A percentile compares a stretch with the other conserved stretches of the same genome.
Conservation (phyloP, 176 grass and related monocot genomes). For the Bothriochloa decipiens region DNA sequence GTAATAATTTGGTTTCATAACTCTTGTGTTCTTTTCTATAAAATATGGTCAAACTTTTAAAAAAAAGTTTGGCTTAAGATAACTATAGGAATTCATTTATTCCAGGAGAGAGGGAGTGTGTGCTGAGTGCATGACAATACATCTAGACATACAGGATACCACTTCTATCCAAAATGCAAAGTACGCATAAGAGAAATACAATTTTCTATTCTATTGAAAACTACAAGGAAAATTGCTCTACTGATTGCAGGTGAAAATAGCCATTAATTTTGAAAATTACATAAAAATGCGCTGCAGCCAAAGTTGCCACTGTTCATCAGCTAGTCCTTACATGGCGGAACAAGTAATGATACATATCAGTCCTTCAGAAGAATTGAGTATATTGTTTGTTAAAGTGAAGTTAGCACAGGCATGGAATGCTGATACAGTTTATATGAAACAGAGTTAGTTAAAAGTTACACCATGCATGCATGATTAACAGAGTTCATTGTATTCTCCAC, state of each 20-base stretch:
- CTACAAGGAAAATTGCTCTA: background rate
- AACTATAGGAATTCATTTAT: background rate
- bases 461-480: background rate
- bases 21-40: background rate
- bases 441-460: background rate
- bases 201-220: background rate
- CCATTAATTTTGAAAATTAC: background rate
- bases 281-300: background rate
- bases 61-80: background rate
- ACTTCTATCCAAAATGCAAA: conserved; percentile 1
- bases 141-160: background rate
- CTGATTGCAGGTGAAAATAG: background rate
- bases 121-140: background rate
- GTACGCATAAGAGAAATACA: background rate
- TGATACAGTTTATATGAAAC: background rate
- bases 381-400: background rate
- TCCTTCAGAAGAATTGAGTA: background rate
- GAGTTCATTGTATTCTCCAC: background rate
- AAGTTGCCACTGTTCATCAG: background rate
- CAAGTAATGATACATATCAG: background rate
- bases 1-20: no score
- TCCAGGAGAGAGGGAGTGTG: background rate
- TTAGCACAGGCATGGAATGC: background rate
- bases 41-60: background rate
- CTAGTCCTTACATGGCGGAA: background rate